Conservation (phyloP, 2,329 filamentous ascomycete genomes). For the Teratosphaeria destructans region DNA sequence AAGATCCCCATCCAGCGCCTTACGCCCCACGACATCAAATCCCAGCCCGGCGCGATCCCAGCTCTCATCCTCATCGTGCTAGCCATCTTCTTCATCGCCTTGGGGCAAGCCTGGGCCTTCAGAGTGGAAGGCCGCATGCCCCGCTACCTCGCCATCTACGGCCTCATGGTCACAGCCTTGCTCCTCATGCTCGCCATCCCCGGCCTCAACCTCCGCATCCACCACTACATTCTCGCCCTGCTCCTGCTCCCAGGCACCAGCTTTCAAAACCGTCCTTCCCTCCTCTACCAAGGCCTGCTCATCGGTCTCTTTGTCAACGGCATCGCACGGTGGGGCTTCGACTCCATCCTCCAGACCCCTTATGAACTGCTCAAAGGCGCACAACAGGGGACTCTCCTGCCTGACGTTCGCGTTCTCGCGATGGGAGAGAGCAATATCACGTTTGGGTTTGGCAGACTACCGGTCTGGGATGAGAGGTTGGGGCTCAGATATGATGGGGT, state of each 20-base stretch:
- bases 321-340: conserved; percentile 88
- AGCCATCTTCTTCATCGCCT: conserved; percentile 55
- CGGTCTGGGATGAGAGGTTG: conserved; percentile 30
- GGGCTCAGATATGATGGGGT: conserved; percentile 54
- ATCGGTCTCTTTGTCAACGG: conserved; percentile 91
- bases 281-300: conserved; percentile 82
- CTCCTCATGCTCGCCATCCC: conserved; percentile 63
- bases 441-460: conserved; percentile 45
- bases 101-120: conserved; percentile 75
- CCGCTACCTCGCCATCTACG: conserved; percentile 68
- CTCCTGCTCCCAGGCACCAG: conserved; percentile 79
- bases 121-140: conserved; percentile 73
- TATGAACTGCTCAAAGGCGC: conserved; percentile 51
- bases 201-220: conserved; percentile 71
- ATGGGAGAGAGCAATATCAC: conserved; percentile 49
- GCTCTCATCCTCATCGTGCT: conserved; percentile 72
- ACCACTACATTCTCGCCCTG: conserved; percentile 87
- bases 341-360: conserved; percentile 74
- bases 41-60: conserved; percentile 79
- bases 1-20: conserved; percentile 87
- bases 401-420: conserved; percentile 34
- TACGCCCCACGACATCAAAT: conserved; percentile 77
- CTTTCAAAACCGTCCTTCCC: conserved; percentile 72
- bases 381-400: conserved; percentile 50
- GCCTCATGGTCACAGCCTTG: conserved; percentile 55